These are phyloP conservation scores for Cercospora sp. DNA, from an alignment of 2,329 filamentous ascomycete genomes.

Conservation along the genomic window DNA sequence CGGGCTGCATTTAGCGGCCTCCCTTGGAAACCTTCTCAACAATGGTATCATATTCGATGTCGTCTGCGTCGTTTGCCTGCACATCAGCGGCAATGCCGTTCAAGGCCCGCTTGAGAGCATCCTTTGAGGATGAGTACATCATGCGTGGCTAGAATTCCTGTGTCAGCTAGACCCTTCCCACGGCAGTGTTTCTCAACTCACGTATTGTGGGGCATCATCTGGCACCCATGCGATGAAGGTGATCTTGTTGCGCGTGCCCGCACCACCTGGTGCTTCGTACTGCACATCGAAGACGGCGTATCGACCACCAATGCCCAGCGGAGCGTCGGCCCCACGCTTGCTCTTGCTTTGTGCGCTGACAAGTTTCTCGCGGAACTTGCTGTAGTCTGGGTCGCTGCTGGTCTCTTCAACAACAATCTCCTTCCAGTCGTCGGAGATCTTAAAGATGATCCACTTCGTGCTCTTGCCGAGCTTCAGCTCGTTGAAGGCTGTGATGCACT, in stretches of 20 bases:
- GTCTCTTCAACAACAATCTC: slow-evolving; percentile 78
- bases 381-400: slow-evolving; percentile 67
- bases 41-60: slow-evolving; percentile 75
- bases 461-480: slow-evolving; percentile 80
- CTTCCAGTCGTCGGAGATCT: slow-evolving; percentile 80
- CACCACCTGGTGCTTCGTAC: slow-evolving; percentile 70
- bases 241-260: slow-evolving; percentile 75
- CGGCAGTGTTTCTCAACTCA: slow-evolving; percentile 46
- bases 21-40: slow-evolving; percentile 56
- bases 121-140: slow-evolving; percentile 84
- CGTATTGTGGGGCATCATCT: slow-evolving; percentile 77
- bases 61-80: slow-evolving; percentile 80
- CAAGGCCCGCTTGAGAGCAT: slow-evolving; percentile 76
- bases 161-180: slow-evolving; percentile 1
- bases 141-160: slow-evolving; percentile 69
- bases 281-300: slow-evolving; percentile 86
- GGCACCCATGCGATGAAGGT: slow-evolving; percentile 78
- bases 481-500: slow-evolving; percentile 71
- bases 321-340: slow-evolving; percentile 56
- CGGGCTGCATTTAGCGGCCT: slow-evolving; percentile 42
- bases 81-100: slow-evolving; percentile 74
- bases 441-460: slow-evolving; percentile 82
- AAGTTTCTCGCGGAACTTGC: slow-evolving; percentile 74
- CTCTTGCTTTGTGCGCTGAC: slow-evolving; percentile 71
- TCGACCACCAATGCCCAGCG: slow-evolving; percentile 63